phyloP scores from a whole-genome alignment of 768 basidiomycete species.

The Ramaria sp. region DNA sequence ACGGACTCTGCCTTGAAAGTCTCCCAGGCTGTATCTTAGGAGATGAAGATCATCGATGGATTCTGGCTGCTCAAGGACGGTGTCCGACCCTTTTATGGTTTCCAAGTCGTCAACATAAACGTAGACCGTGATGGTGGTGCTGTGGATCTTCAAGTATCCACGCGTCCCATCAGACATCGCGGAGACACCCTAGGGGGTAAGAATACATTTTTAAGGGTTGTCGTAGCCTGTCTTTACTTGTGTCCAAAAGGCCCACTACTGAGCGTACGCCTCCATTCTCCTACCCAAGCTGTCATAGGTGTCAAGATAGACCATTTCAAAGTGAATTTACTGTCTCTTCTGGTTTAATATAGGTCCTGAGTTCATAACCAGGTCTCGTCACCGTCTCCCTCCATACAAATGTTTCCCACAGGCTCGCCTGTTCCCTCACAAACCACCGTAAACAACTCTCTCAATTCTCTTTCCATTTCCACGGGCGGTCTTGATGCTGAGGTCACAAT shows the following conservation, averaged over 20 bases:
- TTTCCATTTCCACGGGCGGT: conserved; percentile 37
- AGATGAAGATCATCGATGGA: conserved; percentile 66
- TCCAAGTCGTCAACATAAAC: conserved; percentile 45
- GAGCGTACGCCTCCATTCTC: conserved; percentile 19
- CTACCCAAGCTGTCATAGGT: conserved; percentile 21
- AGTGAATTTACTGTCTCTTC: not conserved
- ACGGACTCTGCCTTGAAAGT: not conserved
- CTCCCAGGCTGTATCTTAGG: not conserved
- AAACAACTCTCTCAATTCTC: conserved; percentile 15
- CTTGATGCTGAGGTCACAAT: conserved; percentile 44
- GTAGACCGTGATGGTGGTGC: conserved; percentile 33
- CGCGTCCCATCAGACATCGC: conserved; percentile 25
- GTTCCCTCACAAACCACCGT: conserved; percentile 18
- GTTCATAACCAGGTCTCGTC: conserved; percentile 14
- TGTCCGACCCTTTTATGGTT: conserved; percentile 47
- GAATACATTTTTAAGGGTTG: not conserved
- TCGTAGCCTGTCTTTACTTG: conserved; percentile 15
- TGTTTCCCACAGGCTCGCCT: conserved; percentile 51
- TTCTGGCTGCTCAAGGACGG: conserved; percentile 59
- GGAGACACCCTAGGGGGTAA: conserved; percentile 6
- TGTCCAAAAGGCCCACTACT: conserved; percentile 20
- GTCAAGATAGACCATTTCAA: conserved; percentile 18
- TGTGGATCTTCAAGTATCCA: conserved; percentile 49
- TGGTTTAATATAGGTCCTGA: not conserved
- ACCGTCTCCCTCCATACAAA: conserved; percentile 36